Evolutionary conservation across 495 filamentous ascomycete genomes (phyloP), one percentile per base, ranked within the genome.

Genomic region (Neurospora pannonica): DNA sequence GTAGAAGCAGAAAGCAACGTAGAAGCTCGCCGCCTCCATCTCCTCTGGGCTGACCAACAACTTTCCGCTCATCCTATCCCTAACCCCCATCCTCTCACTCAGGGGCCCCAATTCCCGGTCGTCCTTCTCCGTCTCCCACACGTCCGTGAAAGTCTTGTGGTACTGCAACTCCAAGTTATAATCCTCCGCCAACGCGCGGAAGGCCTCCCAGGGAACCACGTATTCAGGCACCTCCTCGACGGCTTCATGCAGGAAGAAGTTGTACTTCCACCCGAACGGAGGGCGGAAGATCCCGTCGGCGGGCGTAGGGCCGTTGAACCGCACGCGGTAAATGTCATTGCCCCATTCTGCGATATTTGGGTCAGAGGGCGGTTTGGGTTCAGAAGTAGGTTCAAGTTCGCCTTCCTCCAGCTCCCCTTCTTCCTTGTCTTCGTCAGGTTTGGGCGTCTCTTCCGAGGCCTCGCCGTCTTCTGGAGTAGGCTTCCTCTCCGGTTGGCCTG

Each of bases 171-270:
- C 96, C 4, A 99, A 90, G 79, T 97, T 97, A 84, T 95, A 98
- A 77, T 98, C 96, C 79, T 97, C 94, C 34, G 97, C 96, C 76
- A 99, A 86, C 54, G 88, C 94, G 83, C 96, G 93, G 83, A 99
- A 98, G 2, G 93, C 94, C 79, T 97, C 94, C 97, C 97, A 99
- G 0, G 96, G 96, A 9, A 99, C 97, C 11, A 99, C 95, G 82
- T 97, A 99, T 83, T 99, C 96, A 34, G 96, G 96, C 11, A 97
- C 92, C 76, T 95, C 94, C 81, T 97, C 94, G 24, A 99, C 96
- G 2, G 96, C 97, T 81, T 99, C 96, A 77, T 95, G 89, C 77
- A 99, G 89, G 78, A 94, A 95, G 86, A 97, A 99, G 79, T 89
- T 97, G 81, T 99, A 99, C 79, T 93, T 95, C 95, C 96, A 98